Evolutionary conservation across 441 rosid genomes (phyloP), one percentile per base, ranked within the genome.

Genomic region (Jatropha multifida): DNA sequence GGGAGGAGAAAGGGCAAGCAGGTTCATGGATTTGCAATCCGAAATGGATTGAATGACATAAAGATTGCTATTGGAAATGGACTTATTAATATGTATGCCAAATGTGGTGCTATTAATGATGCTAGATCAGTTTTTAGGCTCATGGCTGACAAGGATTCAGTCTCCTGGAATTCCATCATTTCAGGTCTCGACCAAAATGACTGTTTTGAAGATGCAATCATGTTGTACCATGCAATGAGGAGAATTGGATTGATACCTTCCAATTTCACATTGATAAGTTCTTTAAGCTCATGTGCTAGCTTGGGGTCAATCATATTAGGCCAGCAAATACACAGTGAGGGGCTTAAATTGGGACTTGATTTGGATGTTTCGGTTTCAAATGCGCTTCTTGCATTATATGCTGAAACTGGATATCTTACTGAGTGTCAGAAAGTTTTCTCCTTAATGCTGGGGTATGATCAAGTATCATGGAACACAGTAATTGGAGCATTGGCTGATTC

Each of bases 81-180:
- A 42, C 92, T 94, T 69, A 85, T 91, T 70, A 92, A 88, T 80
- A 90, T 94, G 98, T 91, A 94, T 82, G 90, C 97, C 55, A 94
- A 92, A 79, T 90, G 94, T 72, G 85, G 91, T 71, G 83, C 87
- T 65, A 81, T 91, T 72, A 69, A 74, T 74, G 84, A 86, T 75
- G 85, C 98, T 70, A 85, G 77, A 66, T 83, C 82, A 75, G 91
- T 89, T 61, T 94, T 91, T 73, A 54, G 78, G 67, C 79, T 78
- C 76, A 90, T 89, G 95, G 73, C 37, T 63, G 81, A 84, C 64
- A 94, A 82, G 81, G 98, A 94, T 88, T 83, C 83, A 4, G 90
- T 94, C 78, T 90, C 98, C 37, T 94, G 98, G 97, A 94, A 92
- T 83, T 84, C 94, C 70, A 86, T 91, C 86, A 94, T 92, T 83